phyloP scores from a whole-genome alignment of 805 yeast species.

The Wickerhamiella dianesei region DNA sequence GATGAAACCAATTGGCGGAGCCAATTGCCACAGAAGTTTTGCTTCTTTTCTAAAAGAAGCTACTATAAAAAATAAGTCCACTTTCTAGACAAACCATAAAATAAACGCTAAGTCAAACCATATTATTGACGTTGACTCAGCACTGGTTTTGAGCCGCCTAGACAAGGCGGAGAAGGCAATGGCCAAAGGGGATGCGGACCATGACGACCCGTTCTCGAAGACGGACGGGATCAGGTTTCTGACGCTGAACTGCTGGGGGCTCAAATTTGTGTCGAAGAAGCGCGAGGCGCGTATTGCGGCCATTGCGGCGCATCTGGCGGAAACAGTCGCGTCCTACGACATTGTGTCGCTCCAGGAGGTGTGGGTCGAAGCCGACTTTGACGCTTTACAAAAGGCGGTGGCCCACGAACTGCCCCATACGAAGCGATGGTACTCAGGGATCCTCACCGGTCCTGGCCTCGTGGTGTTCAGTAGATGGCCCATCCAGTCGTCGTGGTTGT shows the following conservation, averaged over 20 bases:
- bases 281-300: constrained; percentile 54
- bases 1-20: too few relatives aligned
- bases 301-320: constrained; percentile 48
- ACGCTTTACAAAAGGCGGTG: constrained; percentile 39
- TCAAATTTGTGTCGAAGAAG: constrained; percentile 65
- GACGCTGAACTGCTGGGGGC: constrained; percentile 46
- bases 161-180: too few relatives aligned
- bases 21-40: too few relatives aligned
- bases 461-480: constrained; percentile 76
- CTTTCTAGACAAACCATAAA: too few relatives aligned
- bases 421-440: constrained; percentile 68
- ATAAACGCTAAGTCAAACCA: too few relatives aligned
- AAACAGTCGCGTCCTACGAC: constrained; percentile 42
- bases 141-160: too few relatives aligned
- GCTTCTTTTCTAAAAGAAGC: too few relatives aligned
- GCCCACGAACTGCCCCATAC: constrained; percentile 41
- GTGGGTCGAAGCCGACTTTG: constrained; percentile 83
- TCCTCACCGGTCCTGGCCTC: constrained; percentile 84
- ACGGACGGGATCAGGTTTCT: constrained; percentile 29
- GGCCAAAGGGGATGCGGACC: too few relatives aligned
- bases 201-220: too few relatives aligned
- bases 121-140: too few relatives aligned
- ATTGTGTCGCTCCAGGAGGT: constrained; percentile 88
- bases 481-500: constrained; percentile 61
- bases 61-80: too few relatives aligned